Evolutionary conservation across 768 basidiomycete genomes (phyloP), one percentile per base, ranked within the genome.

Genomic region (Strobilomyces echinocephalus): DNA sequence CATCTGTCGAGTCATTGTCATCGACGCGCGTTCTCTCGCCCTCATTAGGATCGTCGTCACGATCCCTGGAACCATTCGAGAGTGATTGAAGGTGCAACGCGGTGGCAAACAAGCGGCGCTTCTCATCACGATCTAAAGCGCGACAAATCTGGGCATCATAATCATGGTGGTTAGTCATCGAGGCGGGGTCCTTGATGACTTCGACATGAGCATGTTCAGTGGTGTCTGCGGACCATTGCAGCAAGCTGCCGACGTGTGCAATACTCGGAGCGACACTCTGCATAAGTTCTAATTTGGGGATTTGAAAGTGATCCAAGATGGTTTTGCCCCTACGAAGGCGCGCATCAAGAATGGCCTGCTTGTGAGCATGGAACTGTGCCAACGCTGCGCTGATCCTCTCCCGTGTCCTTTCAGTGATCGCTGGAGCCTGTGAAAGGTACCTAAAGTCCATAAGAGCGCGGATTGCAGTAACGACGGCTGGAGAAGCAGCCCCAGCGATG

Each of bases 371-470:
- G 8, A 28, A 28, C 8, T 28, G 4, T 28, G 28, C 28, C 28
- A 28, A 4, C 28, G 8, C 28, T n/a, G n/a, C n/a, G n/a, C n/a
- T n/a, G 8, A 28, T 28, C 28, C 28, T 28, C 4, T 28, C n/a
- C n/a, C n/a, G n/a, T n/a, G n/a, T n/a, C n/a, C 28, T 28, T 28
- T 4, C 4, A 28, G 55, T 51, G 24, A 76, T 63, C 2, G 49
- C 52, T 3, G 52, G 63, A 1, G 68, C 52, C 59, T 77, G 75
- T 1, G 67, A 67, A 1, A 69, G 56, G 50, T 72, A 75, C 9
- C 61, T 58, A 41, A 77, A 75, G 38, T 77, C 72, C 40, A 72
- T 59, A 8, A 75, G 63, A 0, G 71, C 63, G 1, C 66, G 62
- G 28, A 79, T 47, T 1, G 71, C 67, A 36, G 50, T 55, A 15